These are phyloP conservation scores for Dioscorea alata DNA, from an alignment of 106 monocot species.

Conservation along the genomic window DNA sequence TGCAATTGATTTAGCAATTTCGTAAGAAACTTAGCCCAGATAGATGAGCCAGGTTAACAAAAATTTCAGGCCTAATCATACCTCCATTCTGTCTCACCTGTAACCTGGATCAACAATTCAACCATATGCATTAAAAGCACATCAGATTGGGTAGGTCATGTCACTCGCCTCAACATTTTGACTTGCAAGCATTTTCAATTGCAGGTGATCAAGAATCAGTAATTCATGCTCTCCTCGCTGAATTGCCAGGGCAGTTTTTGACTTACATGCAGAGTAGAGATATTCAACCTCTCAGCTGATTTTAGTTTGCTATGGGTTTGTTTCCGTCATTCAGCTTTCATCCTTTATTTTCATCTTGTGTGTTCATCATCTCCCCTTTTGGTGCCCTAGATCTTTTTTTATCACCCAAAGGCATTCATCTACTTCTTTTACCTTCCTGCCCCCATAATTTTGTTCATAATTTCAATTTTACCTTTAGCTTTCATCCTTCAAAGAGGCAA, in stretches of 20 bases:
- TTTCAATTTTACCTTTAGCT: too few relatives aligned
- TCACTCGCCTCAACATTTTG: not conserved
- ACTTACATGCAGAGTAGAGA: conserved; percentile 49
- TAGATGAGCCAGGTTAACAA: not conserved
- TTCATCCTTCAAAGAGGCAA: too few relatives aligned
- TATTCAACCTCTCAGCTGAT: conserved; percentile 27
- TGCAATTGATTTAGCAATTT: too few relatives aligned
- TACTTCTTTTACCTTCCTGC: too few relatives aligned
- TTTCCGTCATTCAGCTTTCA: not conserved
- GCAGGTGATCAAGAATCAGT: conserved; percentile 47
- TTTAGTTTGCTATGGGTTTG: not conserved
- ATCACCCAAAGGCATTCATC: too few relatives aligned
- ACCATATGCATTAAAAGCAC: not conserved
- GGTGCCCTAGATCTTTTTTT: too few relatives aligned
- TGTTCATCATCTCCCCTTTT: too few relatives aligned
- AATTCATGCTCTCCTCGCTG: conserved; percentile 61
- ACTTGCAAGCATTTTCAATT: not conserved
- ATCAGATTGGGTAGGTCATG: too few relatives aligned
- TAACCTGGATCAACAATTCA: not conserved
- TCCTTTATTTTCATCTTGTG: not conserved
- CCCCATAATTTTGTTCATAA: too few relatives aligned
- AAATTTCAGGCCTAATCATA: not conserved
- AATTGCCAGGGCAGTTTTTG: conserved; percentile 67
- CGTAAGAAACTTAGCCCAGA: too few relatives aligned
- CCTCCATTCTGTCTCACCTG: too few relatives aligned